Evolutionary conservation across 106 monocot species (phyloP), one percentile per base, ranked within the genome.

Genomic region (Hemerocallis citrina): DNA sequence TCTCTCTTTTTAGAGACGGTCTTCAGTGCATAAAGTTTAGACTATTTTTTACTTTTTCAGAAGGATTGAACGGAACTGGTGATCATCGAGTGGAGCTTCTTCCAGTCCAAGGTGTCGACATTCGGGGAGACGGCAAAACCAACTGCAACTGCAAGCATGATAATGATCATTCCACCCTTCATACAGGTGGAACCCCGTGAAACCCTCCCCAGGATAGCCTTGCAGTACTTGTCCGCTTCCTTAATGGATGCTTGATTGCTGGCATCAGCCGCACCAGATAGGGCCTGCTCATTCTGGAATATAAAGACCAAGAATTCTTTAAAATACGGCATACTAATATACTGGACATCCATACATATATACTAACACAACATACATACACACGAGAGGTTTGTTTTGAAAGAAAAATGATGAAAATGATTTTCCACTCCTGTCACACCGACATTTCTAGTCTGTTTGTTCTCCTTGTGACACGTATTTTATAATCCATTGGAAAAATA

Each of bases 161-260:
- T 30, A 3, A 75, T 21, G 13, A 71, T 37, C 20, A 85, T 5
- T 11, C 66, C 58, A 34, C 36, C 39, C 54, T 76, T 88, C 55
- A 62, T 15, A 36, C 88, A 93, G 41, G 65, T 34, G 17, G 70
- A 74, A 9, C 76, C 27, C 7, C 59, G 60, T 3, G 54, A 62
- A 34, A 79, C n/a, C 55, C 56, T 81, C 23, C 78, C 76, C 63
- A 88, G 44, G n/a, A 88, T 75, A 21, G 58, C 60, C 66, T 93
- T 88, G 72, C 78, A 88, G 49, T 81, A 79, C 71, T 93, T 88
- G 71, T 93, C 84, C 3, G 79, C 73, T 5, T 79, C 79, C 62
- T 76, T 84, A n/a, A 93, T 59, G 6, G 55, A 49, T n/a, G 73
- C 68, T 23, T 63, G 54, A 24, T 64, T 39, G 41, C 57, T 57